A percentile compares a stretch with the other conserved stretches of the same genome.
phyloP scores from a whole-genome alignment of 139 green algal species.

The Chlorella sp. region DNA sequence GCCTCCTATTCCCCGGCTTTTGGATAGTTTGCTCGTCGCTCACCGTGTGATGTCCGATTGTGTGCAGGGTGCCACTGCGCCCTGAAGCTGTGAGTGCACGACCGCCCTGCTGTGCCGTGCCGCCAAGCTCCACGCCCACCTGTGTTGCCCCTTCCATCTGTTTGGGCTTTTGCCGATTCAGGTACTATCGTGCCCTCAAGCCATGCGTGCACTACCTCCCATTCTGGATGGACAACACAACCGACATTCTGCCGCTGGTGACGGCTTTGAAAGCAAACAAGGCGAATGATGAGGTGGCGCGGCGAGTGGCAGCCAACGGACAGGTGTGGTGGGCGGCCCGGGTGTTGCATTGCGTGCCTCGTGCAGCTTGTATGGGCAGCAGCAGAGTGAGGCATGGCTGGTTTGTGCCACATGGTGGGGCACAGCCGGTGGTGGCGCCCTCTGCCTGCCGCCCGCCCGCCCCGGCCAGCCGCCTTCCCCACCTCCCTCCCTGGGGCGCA shows the following conservation, averaged over 20 bases:
- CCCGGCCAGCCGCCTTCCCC: no score
- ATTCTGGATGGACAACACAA: not conserved
- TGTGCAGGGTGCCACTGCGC: no score
- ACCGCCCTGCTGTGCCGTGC: no score
- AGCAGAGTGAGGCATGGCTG: no score
- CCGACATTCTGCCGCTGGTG: conserved; percentile 8
- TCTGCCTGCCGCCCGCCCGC: not conserved
- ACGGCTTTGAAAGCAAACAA: not conserved
- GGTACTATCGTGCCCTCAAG: not conserved
- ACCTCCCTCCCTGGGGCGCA: not conserved
- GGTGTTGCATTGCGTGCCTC: not conserved
- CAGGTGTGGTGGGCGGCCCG: not conserved
- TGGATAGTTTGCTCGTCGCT: no score
- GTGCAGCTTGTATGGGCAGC: not conserved
- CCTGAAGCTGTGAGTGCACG: no score
- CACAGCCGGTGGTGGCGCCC: not conserved
- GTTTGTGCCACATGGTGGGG: no score
- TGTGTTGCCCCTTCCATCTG: no score
- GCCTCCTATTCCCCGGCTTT: no score
- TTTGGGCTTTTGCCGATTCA: not conserved
- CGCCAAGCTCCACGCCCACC: no score
- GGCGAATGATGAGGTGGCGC: not conserved
- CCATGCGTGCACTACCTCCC: conserved; percentile 11
- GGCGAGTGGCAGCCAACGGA: not conserved
- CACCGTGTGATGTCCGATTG: no score